Base-by-base conservation (phyloP, 495 filamentous ascomycete genomes). In the Talaromyces borbonicus region DNA sequence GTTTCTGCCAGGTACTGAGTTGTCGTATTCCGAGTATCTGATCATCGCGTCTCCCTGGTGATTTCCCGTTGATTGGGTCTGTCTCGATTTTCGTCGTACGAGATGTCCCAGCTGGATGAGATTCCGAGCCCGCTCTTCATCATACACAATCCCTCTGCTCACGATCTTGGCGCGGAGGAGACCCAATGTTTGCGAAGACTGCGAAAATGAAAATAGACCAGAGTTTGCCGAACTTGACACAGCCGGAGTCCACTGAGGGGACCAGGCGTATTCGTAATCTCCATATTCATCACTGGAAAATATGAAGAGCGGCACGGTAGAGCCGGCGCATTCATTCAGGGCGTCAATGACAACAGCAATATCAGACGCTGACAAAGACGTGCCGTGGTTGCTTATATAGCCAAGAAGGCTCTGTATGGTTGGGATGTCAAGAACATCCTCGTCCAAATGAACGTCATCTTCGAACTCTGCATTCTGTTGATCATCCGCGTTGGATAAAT, bases 51-150 rank as follows among this genome's bases (percentile, higher is more conserved):
- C n/a, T n/a, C n/a, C n/a, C n/a, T n/a, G n/a, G n/a, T n/a, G n/a
- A n/a, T n/a, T n/a, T 3, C 1, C 11, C 22, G 37, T 30, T 12
- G 27, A 6, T 5, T 22, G 14, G 22, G 12, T 48, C 26, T 25
- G 16, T 36, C 1, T 11, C 6, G 18, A 23, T 18, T 33, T 14
- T 14, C 53, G 58, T 49, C 49, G 49, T 16, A 59, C 49, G 31
- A 71, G 38, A 26, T 51, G 57, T 6, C 65, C 67, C 14, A 69
- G 59, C 48, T 65, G 63, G 47, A 71, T 57, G 18, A 68, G 23
- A 46, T 64, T 57, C 30, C 65, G 43, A 29, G 42, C 49, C 14
- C 41, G 51, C 15, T 52, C 49, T 15, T 41, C 27, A 15, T 18
- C 33, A 11, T 43, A 47, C 18, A 56, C 47, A 11, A 49, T 46